Conservation (phyloP, 2,329 filamentous ascomycete species). For the Aspergillus ochraceus region DNA sequence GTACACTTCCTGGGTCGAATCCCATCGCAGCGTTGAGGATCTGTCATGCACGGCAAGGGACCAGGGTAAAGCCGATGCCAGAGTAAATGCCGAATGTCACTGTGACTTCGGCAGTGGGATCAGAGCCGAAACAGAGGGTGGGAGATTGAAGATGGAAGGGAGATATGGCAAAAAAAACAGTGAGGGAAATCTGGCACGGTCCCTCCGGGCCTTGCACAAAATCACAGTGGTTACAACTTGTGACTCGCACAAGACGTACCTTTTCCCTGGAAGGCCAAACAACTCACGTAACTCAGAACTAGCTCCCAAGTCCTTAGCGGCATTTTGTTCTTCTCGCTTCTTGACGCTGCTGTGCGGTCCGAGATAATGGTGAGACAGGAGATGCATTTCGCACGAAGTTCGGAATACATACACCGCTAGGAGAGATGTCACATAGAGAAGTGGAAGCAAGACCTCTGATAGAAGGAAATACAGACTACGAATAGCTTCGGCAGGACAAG, state of each 20-base stretch:
- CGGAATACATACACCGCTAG: background rate
- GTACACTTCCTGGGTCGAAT: constrained; percentile 5
- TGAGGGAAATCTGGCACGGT: background rate
- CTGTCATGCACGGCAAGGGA: background rate
- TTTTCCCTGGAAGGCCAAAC: background rate
- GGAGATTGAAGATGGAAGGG: background rate
- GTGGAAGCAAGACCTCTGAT: background rate
- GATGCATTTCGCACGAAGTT: background rate
- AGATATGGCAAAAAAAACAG: background rate
- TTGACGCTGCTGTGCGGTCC: background rate
- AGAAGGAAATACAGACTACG: background rate
- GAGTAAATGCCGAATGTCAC: background rate
- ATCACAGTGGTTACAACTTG: background rate
- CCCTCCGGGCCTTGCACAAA: background rate
- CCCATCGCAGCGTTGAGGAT: background rate
- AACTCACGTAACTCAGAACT: background rate
- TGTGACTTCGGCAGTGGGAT: background rate
- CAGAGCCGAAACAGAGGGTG: background rate
- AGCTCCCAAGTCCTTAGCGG: background rate
- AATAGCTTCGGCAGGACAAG: background rate
- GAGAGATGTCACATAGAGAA: background rate
- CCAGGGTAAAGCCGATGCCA: background rate
- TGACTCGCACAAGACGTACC: background rate
- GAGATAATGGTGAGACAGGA: background rate
- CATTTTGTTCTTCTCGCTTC: background rate